Evolutionary conservation across 2,329 filamentous ascomycete genomes (phyloP), one percentile per base, ranked within the genome.

Genomic region (Cylindrodendrum hubeiense): DNA sequence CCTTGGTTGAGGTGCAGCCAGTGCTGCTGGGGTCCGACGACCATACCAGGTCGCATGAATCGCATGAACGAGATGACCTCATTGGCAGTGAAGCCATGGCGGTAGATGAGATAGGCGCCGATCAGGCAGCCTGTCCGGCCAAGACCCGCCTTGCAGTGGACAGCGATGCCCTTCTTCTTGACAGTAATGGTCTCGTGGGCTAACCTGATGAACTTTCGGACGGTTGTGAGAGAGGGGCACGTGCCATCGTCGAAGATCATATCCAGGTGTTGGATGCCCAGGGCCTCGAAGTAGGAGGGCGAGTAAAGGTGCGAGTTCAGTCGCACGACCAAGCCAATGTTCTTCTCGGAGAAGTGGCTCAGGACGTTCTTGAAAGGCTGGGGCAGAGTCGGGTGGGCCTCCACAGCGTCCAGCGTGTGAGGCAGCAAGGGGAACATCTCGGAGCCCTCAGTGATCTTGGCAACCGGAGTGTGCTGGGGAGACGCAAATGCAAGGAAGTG

Each of bases 241-340:
- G 96, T 99, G 69, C 96, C 96, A 74, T 99, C 96, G 76, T 98
- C 96, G 77, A 99, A 99, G 76, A 99, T 98, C 96, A 99, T 99
- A 82, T 99, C 96, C 43, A 98, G 86, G 78, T 99, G 96, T 75
- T 94, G 91, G 76, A 99, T 98, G 30, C 95, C 95, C 56, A 99
- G 86, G 4, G 95, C 93, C 69, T 95, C 96, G 79, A 99, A 99
- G 83, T 95, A 98, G n/a, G 94, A 95, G 1, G 96, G 93, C 1
- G 93, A 97, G 85, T 99, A 99, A 8, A 99, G 88, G 71, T 95
- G 93, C 0, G 95, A 98, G 84, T 99, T 99, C 69, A 99, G 85
- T 44, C 96, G 91, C 44, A 99, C 96, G 3, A 99, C 95, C 3
- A 99, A 86, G 33, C 96, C 96, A 74, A 99, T 92, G 75, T 97